Percentiles rank a stretch among this genome's conserved stretches.
phyloP scores from a whole-genome alignment of 345 rosid genomes.

The Cardiospermum halicacabum region DNA sequence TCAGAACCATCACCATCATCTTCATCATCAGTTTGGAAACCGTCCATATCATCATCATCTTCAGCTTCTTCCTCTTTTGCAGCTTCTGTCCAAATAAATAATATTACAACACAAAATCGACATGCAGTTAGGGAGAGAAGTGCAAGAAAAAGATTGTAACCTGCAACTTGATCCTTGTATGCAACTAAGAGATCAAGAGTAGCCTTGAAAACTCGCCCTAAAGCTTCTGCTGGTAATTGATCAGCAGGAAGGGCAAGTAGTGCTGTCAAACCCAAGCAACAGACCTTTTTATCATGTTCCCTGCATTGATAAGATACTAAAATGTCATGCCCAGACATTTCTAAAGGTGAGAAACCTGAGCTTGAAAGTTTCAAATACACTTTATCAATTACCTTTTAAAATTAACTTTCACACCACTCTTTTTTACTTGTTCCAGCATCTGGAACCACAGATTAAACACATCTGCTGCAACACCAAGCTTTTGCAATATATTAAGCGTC shows the following conservation, averaged over 20 bases:
- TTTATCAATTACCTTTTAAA: constrained; percentile 62
- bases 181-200: constrained; percentile 82
- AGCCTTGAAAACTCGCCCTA: constrained; percentile 80
- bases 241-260: constrained; percentile 78
- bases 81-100: constrained; percentile 47
- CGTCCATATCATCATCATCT: constrained; percentile 92
- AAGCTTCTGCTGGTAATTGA: constrained; percentile 83
- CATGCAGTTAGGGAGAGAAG: background rate
- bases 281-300: constrained; percentile 94
- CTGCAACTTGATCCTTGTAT: constrained; percentile 94
- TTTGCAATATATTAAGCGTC: constrained; percentile 76
- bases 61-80: constrained; percentile 77
- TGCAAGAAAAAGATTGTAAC: constrained; percentile 31
- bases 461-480: constrained; percentile 68
- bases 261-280: constrained; percentile 94
- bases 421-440: constrained; percentile 89
- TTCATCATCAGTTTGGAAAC: constrained; percentile 85
- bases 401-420: constrained; percentile 70
- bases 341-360: background rate
- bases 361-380: background rate
- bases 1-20: constrained; percentile 83
- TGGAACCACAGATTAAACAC: constrained; percentile 91
- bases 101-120: background rate
- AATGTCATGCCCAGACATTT: constrained; percentile 6
- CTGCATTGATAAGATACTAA: constrained; percentile 39